phyloP scores from a whole-genome alignment of 2,329 filamentous ascomycete genomes.

The Aureobasidium sp. region DNA sequence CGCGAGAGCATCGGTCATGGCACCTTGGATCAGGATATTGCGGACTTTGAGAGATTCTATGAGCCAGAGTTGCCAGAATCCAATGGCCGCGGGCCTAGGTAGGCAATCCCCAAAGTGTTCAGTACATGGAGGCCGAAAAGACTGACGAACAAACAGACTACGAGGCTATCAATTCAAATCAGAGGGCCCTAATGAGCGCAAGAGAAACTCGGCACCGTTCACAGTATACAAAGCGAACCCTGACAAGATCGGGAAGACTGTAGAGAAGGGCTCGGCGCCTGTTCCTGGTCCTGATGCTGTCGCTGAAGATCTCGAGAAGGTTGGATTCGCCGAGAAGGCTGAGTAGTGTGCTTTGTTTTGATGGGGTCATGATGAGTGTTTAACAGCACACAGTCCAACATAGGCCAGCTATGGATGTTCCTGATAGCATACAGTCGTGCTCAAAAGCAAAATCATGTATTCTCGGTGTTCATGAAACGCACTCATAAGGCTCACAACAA shows the following conservation, averaged over 20 bases:
- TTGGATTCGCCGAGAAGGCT: slow-evolving; percentile 26
- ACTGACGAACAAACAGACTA: slow-evolving; percentile 36
- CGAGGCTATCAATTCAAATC: slow-evolving; percentile 78
- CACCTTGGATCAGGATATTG: slow-evolving; percentile 48
- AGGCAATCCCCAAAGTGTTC: slow-evolving; percentile 20
- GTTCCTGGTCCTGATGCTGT: slow-evolving; percentile 43
- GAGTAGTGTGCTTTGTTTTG: not conserved
- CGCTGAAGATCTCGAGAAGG: slow-evolving; percentile 44
- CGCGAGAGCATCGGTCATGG: slow-evolving; percentile 54
- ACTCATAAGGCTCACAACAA: slow-evolving; percentile 47
- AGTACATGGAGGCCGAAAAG: not conserved
- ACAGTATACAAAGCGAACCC: slow-evolving; percentile 43
- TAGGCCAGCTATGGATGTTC: not conserved
- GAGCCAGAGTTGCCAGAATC: slow-evolving; percentile 63
- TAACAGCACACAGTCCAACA: not conserved
- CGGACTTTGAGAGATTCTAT: slow-evolving; percentile 60
- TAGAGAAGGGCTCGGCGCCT: slow-evolving; percentile 33
- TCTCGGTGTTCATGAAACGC: not conserved
- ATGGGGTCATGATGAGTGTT: not conserved
- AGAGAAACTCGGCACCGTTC: slow-evolving; percentile 62
- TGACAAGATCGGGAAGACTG: slow-evolving; percentile 40
- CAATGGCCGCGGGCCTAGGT: slow-evolving; percentile 69
- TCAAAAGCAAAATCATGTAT: not conserved
- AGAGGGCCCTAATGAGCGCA: slow-evolving; percentile 53
- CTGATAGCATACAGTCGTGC: not conserved